phyloP scores from a whole-genome alignment of 106 monocot species.

The Apostasia shenzhenica region DNA sequence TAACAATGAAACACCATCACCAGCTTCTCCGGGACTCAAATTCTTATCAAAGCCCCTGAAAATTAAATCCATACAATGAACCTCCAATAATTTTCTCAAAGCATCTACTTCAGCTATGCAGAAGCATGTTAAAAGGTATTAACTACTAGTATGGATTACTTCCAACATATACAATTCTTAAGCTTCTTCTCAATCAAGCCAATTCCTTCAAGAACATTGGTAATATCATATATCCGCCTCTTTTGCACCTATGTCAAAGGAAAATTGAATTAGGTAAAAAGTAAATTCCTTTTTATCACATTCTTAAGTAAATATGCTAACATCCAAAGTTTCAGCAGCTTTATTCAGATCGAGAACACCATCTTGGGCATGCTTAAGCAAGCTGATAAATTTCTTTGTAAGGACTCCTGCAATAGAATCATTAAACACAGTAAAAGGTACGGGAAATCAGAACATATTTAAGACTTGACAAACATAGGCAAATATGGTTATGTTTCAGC shows the following conservation, averaged over 20 bases:
- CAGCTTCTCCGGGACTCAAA: conserved; percentile 16
- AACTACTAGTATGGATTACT: conserved; percentile 29
- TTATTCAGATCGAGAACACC: conserved; percentile 74
- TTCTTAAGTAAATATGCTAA: conserved; percentile 3
- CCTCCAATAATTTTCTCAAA: background rate
- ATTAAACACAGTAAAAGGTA: background rate
- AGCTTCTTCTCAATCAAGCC: conserved; percentile 71
- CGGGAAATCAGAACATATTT: background rate
- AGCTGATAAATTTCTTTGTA: conserved; percentile 53
- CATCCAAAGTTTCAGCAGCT: conserved; percentile 64
- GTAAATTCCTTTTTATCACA: background rate
- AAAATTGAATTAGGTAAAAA: background rate
- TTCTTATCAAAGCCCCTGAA: conserved; percentile 31
- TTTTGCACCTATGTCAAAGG: conserved; percentile 46
- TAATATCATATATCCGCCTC: conserved; percentile 76
- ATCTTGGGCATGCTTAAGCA: conserved; percentile 53
- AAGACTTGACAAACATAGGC: background rate
- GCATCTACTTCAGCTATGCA: background rate
- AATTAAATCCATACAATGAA: conserved; percentile 8
- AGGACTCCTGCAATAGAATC: conserved; percentile 38
- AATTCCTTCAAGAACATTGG: conserved; percentile 76
- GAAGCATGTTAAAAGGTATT: background rate
- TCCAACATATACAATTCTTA: conserved; percentile 62
- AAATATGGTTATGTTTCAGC: background rate
- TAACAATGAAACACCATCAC: conserved; percentile 21